phyloP scores from a whole-genome alignment of 1,284 basidiomycete species.

The Tilletia horrida region DNA sequence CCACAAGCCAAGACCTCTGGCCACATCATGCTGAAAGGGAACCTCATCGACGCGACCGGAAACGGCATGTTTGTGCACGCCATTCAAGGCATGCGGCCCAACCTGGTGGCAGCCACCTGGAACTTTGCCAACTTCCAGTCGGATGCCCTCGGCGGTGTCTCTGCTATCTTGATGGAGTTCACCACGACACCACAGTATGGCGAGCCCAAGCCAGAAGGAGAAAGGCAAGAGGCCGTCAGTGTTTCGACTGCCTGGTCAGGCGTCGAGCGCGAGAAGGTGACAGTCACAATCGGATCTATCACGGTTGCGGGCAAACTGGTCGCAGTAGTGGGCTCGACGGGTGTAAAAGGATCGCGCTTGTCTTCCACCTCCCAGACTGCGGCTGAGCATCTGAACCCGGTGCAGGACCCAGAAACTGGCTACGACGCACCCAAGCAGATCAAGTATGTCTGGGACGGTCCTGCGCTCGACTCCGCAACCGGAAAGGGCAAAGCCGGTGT shows the following conservation, averaged over 20 bases:
- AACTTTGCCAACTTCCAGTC: conserved; percentile 86
- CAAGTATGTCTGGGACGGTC: conserved; percentile 74
- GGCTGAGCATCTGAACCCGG: conserved; percentile 66
- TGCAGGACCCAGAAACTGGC: conserved; percentile 69
- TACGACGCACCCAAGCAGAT: conserved; percentile 74
- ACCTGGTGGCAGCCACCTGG: conserved; percentile 88
- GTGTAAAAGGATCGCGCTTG: conserved; percentile 39
- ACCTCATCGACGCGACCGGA: conserved; percentile 66
- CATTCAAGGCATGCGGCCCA: conserved; percentile 96
- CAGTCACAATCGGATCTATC: conserved; percentile 77
- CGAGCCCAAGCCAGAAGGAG: conserved; percentile 17
- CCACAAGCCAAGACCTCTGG: conserved; percentile 63
- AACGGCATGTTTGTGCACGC: conserved; percentile 92
- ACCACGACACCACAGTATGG: conserved; percentile 63
- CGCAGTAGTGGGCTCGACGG: conserved; percentile 61
- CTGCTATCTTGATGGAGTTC: conserved; percentile 88
- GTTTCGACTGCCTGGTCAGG: conserved; percentile 19
- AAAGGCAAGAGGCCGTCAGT: neutral
- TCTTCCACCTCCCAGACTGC: conserved; percentile 59
- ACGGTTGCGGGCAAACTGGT: conserved; percentile 74
- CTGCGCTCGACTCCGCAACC: conserved; percentile 57
- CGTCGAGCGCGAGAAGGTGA: conserved; percentile 30
- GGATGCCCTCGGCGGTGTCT: conserved; percentile 63
- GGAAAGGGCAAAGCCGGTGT: conserved; percentile 31
- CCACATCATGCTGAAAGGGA: conserved; percentile 70